Percentiles rank a stretch among this genome's conserved stretches.
Evolutionary conservation across 2,329 filamentous ascomycete genomes (phyloP).

Genomic region (Ramularia endophylla): DNA sequence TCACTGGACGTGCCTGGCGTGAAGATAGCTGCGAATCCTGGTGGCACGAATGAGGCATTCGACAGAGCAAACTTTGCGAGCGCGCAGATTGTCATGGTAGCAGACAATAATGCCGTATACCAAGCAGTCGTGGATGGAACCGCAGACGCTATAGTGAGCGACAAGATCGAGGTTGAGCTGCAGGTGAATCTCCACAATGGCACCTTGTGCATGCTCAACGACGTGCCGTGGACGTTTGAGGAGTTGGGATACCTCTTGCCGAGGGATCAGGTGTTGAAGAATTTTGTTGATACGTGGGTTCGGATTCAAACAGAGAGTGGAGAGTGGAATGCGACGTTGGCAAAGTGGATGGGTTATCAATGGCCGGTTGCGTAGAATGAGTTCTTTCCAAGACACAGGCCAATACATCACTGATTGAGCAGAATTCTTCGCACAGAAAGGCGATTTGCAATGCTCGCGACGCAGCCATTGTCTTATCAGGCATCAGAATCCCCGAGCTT

Average conservation of each 20-base stretch:
- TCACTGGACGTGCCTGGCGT: neutral
- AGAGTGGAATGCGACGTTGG: slow-evolving; percentile 1
- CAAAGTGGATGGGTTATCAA: neutral
- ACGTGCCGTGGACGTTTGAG: slow-evolving; percentile 6
- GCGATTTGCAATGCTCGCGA: too few relatives aligned
- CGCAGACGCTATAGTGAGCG: slow-evolving; percentile 5
- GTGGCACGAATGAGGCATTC: slow-evolving; percentile 5
- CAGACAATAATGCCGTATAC: slow-evolving; percentile 6
- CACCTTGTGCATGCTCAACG: slow-evolving; percentile 4
- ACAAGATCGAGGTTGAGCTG: slow-evolving; percentile 5
- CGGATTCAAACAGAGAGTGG: neutral
- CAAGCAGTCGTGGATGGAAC: slow-evolving; percentile 2
- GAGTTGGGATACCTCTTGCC: slow-evolving; percentile 5
- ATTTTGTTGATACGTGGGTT: slow-evolving; percentile 3
- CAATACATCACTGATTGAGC: too few relatives aligned
- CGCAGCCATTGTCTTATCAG: too few relatives aligned
- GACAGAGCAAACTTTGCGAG: slow-evolving; percentile 1
- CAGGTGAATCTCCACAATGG: slow-evolving; percentile 6
- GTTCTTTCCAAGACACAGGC: too few relatives aligned
- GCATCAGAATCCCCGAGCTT: too few relatives aligned
- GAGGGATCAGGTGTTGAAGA: slow-evolving; percentile 3
- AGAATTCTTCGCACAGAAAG: too few relatives aligned
- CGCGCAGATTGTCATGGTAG: slow-evolving; percentile 4
- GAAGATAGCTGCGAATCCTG: slow-evolving; percentile 4
- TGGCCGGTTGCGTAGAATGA: neutral